These are phyloP conservation scores for Pholiota adiposa DNA, from an alignment of 1,284 basidiomycete species.

Conservation along the genomic window DNA sequence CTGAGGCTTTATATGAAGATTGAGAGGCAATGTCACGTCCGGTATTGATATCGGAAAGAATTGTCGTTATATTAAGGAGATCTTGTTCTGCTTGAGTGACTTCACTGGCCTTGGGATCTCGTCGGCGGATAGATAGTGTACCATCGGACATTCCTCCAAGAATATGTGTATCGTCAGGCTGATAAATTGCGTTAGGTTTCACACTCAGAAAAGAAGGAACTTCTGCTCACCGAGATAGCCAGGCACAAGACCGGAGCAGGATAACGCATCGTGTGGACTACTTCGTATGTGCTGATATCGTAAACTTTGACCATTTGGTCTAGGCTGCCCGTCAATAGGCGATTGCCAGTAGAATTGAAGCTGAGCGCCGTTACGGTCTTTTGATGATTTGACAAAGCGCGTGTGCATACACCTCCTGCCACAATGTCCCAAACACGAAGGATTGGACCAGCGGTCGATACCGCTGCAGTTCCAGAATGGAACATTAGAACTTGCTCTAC, in stretches of 20 bases:
- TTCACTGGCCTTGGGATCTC: slow-evolving; percentile 69
- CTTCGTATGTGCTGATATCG: slow-evolving; percentile 92
- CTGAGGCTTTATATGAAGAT: slow-evolving; percentile 48
- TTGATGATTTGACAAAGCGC: slow-evolving; percentile 95
- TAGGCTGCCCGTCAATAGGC: slow-evolving; percentile 88
- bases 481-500: slow-evolving; percentile 97
- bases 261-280: slow-evolving; percentile 99
- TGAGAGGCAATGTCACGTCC: slow-evolving; percentile 59
- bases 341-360: slow-evolving; percentile 76
- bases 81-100: slow-evolving; percentile 26
- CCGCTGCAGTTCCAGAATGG: slow-evolving; percentile 85
- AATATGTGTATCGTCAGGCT: slow-evolving; percentile 97
- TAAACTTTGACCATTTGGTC: slow-evolving; percentile 99
- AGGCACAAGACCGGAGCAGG: slow-evolving; percentile 91
- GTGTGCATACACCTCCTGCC: slow-evolving; percentile 86
- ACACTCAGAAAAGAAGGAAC: slow-evolving; percentile 5
- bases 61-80: slow-evolving; percentile 9
- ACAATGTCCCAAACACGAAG: slow-evolving; percentile 96
- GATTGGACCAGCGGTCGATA: slow-evolving; percentile 92
- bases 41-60: slow-evolving; percentile 32
- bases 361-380: slow-evolving; percentile 94
- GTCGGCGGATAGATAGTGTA: slow-evolving; percentile 86
- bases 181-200: slow-evolving; percentile 10
- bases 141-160: slow-evolving; percentile 97
- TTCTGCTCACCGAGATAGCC: slow-evolving; percentile 79